Percentiles rank a stretch among this genome's conserved stretches.
Evolutionary conservation across 2,329 filamentous ascomycete genomes (phyloP).

Genomic region (Xylaria arbuscula): DNA sequence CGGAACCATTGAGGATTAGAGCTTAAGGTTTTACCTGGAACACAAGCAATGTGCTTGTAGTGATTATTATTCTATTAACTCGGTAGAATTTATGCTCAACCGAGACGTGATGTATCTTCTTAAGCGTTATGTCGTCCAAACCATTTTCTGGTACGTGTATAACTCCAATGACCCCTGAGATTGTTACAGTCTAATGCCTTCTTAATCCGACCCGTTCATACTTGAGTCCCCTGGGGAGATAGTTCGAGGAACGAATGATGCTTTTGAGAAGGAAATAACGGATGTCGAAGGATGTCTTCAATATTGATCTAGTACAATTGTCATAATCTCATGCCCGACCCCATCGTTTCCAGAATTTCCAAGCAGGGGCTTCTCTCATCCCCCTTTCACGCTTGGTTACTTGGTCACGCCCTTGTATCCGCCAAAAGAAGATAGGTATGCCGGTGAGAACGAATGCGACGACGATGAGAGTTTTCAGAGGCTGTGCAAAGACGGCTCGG

Average conservation of each 20-base stretch:
- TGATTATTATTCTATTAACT: slow-evolving; percentile 25
- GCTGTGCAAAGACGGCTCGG: slow-evolving; percentile 89
- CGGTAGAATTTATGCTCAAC: slow-evolving; percentile 1
- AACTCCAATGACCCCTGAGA: slow-evolving; percentile 12
- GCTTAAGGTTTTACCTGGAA: not conserved
- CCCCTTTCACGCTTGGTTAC: slow-evolving; percentile 57
- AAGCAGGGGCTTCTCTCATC: slow-evolving; percentile 57
- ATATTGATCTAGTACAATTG: slow-evolving; percentile 18
- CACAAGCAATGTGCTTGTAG: not conserved
- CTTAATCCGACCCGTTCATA: slow-evolving; percentile 2
- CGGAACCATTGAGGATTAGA: not conserved
- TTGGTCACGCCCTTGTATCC: slow-evolving; percentile 74
- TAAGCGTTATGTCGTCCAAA: slow-evolving; percentile 1
- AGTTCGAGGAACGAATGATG: slow-evolving; percentile 17
- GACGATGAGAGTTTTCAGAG: slow-evolving; percentile 88
- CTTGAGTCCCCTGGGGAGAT: not conserved
- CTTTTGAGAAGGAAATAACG: slow-evolving; percentile 31
- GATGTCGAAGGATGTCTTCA: slow-evolving; percentile 29
- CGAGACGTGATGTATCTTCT: not conserved
- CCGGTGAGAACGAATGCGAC: slow-evolving; percentile 85
- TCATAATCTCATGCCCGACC: slow-evolving; percentile 43
- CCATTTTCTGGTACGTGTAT: not conserved
- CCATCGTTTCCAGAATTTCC: slow-evolving; percentile 70
- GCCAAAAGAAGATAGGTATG: slow-evolving; percentile 89
- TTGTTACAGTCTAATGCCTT: slow-evolving; percentile 18